These are phyloP conservation scores for Calonectria hawksworthii DNA, from an alignment of 2,329 filamentous ascomycete genomes.

Conservation along the genomic window DNA sequence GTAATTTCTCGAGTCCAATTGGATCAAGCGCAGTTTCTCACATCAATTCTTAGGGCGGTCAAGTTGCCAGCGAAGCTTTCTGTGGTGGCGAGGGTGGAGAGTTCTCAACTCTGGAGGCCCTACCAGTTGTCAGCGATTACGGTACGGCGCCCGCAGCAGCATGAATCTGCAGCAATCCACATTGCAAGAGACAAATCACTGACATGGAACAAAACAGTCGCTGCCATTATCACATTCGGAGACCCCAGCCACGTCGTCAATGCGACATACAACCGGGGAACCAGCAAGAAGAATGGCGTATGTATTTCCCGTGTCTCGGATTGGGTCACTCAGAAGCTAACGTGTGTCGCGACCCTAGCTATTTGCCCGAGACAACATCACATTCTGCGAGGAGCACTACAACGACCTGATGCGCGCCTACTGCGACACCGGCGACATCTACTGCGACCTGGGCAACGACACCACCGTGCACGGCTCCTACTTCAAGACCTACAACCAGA, in stretches of 20 bases:
- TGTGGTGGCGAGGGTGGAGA: slow-evolving; percentile 51
- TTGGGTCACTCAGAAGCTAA: background rate
- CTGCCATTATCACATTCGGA: slow-evolving; percentile 57
- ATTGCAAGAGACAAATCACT: slow-evolving; percentile 24
- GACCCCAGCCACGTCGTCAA: slow-evolving; percentile 57
- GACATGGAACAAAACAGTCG: slow-evolving; percentile 46
- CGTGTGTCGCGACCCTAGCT: slow-evolving; percentile 43
- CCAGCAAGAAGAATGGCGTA: slow-evolving; percentile 55
- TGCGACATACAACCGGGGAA: slow-evolving; percentile 53
- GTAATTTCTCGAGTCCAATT: slow-evolving; percentile 33
- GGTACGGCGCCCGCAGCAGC: slow-evolving; percentile 43
- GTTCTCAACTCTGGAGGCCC: slow-evolving; percentile 45
- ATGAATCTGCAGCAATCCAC: slow-evolving; percentile 9
- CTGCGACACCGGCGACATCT: slow-evolving; percentile 58
- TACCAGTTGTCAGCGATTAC: slow-evolving; percentile 50
- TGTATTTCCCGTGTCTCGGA: slow-evolving; percentile 32
- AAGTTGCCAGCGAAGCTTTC: slow-evolving; percentile 54
- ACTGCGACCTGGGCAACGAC: slow-evolving; percentile 53
- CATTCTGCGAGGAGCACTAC: slow-evolving; percentile 52
- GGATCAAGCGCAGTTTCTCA: slow-evolving; percentile 30
- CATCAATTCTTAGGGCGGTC: slow-evolving; percentile 50
- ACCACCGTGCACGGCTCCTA: slow-evolving; percentile 53
- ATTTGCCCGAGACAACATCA: slow-evolving; percentile 53
- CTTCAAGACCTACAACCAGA: slow-evolving; percentile 50
- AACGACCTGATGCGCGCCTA: slow-evolving; percentile 54